phyloP scores from a whole-genome alignment of 2,329 filamentous ascomycete species.

The Fusarium burgessii region DNA sequence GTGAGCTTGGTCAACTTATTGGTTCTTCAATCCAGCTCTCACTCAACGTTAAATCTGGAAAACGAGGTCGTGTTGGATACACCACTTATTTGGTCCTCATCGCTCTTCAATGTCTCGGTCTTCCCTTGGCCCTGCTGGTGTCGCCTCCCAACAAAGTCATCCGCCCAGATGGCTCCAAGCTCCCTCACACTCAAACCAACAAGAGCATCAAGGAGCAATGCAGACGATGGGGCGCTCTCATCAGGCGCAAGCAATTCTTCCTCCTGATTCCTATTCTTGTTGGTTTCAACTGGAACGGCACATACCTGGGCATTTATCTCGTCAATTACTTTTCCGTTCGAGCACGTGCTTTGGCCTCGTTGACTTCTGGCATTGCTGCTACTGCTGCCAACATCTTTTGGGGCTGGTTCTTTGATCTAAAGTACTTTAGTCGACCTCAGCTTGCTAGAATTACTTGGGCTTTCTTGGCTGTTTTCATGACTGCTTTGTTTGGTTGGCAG shows the following conservation, averaged over 20 bases:
- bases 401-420: slow-evolving; percentile 63
- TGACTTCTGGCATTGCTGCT: slow-evolving; percentile 60
- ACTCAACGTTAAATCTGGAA: slow-evolving; percentile 58
- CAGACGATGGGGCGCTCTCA: slow-evolving; percentile 48
- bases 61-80: slow-evolving; percentile 46
- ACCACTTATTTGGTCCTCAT: slow-evolving; percentile 44
- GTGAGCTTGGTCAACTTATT: slow-evolving; percentile 65
- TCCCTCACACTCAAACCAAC: slow-evolving; percentile 25
- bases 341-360: slow-evolving; percentile 58
- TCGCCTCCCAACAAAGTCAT: slow-evolving; percentile 43
- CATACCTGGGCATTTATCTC: slow-evolving; percentile 65
- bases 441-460: slow-evolving; percentile 58
- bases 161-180: slow-evolving; percentile 33
- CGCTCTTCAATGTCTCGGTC: slow-evolving; percentile 43
- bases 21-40: slow-evolving; percentile 64
- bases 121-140: slow-evolving; percentile 40
- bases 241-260: slow-evolving; percentile 59
- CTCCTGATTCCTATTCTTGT: slow-evolving; percentile 62
- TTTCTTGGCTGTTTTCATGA: slow-evolving; percentile 57
- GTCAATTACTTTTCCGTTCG: slow-evolving; percentile 65
- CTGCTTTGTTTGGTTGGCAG: slow-evolving; percentile 61
- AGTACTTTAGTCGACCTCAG: slow-evolving; percentile 54
- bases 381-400: slow-evolving; percentile 60
- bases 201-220: slow-evolving; percentile 33
- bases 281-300: slow-evolving; percentile 63